phyloP scores from a whole-genome alignment of 805 yeast genomes.

The Grigorovia yakushimaensis region DNA sequence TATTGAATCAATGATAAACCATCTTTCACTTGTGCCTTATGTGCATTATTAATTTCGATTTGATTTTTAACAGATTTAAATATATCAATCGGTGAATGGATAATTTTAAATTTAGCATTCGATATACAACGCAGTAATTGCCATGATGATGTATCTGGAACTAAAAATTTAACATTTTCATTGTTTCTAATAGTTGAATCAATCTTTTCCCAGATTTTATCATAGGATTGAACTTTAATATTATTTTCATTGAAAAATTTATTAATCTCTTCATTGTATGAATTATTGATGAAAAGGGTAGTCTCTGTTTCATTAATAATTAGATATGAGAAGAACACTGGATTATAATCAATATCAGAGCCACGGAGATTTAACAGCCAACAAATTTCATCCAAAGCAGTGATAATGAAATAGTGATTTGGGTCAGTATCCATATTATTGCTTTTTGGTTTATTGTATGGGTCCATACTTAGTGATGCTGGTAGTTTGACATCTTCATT shows the following conservation, averaged over 20 bases:
- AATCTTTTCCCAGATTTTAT: constrained; percentile 49
- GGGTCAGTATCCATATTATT: constrained; percentile 18
- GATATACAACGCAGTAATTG: constrained; percentile 44
- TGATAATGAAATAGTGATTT: constrained; percentile 36
- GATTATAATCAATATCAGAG: constrained; percentile 72
- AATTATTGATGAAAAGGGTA: constrained; percentile 44
- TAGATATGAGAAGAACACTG: constrained; percentile 68
- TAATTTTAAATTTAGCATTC: constrained; percentile 21
- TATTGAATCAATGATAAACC: constrained; percentile 67
- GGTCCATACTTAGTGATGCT: background rate
- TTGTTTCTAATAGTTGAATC: constrained; percentile 12
- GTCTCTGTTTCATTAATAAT: constrained; percentile 38
- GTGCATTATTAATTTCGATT: constrained; percentile 63
- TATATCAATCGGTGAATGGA: constrained; percentile 52
- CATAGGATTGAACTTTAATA: constrained; percentile 46
- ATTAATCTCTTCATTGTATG: constrained; percentile 31
- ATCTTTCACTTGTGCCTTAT: constrained; percentile 71
- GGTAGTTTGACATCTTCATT: background rate
- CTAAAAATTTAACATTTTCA: constrained; percentile 28
- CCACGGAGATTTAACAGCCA: constrained; percentile 86
- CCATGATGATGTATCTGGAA: constrained; percentile 60
- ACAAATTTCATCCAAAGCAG: constrained; percentile 82
- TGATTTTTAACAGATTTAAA: constrained; percentile 70
- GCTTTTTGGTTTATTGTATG: background rate
- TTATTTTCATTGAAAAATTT: constrained; percentile 34